Evolutionary conservation across 225 moss, liverwort and hornwort species (phyloP).

Genomic region (Lunularia cruciata): DNA sequence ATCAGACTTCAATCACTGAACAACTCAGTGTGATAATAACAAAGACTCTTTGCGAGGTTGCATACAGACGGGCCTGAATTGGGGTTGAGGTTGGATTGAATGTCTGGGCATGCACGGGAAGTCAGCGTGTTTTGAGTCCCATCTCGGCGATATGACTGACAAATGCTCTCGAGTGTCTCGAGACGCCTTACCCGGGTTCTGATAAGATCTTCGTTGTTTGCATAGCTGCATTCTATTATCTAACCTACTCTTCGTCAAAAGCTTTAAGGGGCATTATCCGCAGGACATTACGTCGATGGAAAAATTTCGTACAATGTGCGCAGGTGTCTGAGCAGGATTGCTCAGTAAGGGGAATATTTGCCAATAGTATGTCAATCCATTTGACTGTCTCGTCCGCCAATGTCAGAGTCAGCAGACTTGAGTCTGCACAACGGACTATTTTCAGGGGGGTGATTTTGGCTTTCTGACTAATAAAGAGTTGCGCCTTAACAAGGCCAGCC

Average conservation of each 20-base stretch:
- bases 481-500: conserved; percentile 5
- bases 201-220: neutral
- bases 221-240: neutral
- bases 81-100: neutral
- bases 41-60: neutral
- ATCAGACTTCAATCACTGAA: neutral
- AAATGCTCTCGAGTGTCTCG: neutral
- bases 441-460: neutral
- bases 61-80: neutral
- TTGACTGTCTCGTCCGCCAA: neutral
- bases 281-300: neutral
- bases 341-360: neutral
- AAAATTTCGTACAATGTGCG: neutral
- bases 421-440: neutral
- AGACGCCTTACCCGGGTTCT: neutral
- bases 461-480: neutral
- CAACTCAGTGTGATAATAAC: neutral
- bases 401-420: neutral
- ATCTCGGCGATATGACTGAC: neutral
- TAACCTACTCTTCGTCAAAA: neutral
- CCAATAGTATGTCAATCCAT: neutral
- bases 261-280: too few species aligned
- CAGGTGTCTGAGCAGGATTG: neutral
- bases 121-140: neutral
- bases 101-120: neutral